phyloP scores from a whole-genome alignment of 352 stramenopile genomes.

The Globisporangium yorkense region DNA sequence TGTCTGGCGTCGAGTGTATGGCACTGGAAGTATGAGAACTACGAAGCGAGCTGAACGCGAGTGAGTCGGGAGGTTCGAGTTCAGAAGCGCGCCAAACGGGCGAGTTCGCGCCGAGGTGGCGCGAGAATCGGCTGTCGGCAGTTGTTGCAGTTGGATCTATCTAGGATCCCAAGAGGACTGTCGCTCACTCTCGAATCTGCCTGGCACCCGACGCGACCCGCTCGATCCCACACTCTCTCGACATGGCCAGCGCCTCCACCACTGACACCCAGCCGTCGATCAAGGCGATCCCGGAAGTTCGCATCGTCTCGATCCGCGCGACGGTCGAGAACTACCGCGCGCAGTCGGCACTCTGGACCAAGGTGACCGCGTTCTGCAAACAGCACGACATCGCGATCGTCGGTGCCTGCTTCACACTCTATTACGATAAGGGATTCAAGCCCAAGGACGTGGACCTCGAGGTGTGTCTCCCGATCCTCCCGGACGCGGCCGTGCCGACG shows the following conservation, averaged over 20 bases:
- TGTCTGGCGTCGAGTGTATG: too few species aligned
- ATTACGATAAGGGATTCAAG: constrained; percentile 30
- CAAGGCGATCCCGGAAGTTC: constrained; percentile 24
- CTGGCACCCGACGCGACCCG: not conserved
- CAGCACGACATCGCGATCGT: constrained; percentile 15
- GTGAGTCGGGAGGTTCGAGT: too few species aligned
- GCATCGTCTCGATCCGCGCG: constrained; percentile 29
- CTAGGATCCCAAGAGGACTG: not conserved
- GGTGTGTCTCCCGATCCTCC: constrained; percentile 35
- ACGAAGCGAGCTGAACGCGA: too few species aligned
- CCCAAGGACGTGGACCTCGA: constrained; percentile 44
- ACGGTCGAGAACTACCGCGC: constrained; percentile 42
- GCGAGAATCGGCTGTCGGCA: not conserved
- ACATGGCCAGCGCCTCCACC: not conserved
- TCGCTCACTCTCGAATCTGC: too few species aligned
- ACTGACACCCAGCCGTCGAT: constrained; percentile 4
- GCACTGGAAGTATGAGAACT: too few species aligned
- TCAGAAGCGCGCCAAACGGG: not conserved
- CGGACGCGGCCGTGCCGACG: constrained; percentile 13
- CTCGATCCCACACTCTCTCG: not conserved
- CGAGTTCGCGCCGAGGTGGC: not conserved
- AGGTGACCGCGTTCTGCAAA: constrained; percentile 21
- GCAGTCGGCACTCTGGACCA: constrained; percentile 30
- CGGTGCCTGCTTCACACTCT: constrained; percentile 32
- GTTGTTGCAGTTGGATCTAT: not conserved